Evolutionary conservation across 495 filamentous ascomycete genomes (phyloP), one percentile per base, ranked within the genome.

Genomic region (Haplographium delicatum): DNA sequence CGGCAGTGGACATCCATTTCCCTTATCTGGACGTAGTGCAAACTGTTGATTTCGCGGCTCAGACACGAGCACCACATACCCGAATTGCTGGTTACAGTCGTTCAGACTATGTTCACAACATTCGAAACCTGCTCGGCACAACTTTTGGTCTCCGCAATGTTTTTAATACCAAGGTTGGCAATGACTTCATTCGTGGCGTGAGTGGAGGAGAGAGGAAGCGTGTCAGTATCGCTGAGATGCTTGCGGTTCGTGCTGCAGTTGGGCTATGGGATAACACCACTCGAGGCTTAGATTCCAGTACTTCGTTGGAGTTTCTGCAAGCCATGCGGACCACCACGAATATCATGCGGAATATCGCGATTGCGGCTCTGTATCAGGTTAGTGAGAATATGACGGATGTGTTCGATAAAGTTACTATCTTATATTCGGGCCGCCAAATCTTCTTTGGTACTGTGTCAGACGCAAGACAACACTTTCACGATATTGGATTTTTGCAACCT

Each of bases 181-280:
- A 91, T 62, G 85, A 88, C 47, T 86, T 83, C 47, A 75, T 89
- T 39, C 79, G 86, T 31, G 89, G 89, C 50, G 83, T 93, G 0
- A 84, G 79, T 24, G 89, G 89, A 46, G 89, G 89, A 50, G 89
- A 95, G 65, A 65, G 88, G 8, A 91, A 91, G 69, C 80, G 89
- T 53, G 85, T 90, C 40, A 87, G 81, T 65, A 91, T 93, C 56
- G 82, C 86, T 3, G 88, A 93, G 56, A 75, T 74, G 18, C 13
- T 13, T 3, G 13, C 18, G 3, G 13, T 13, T 35, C 74, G 75
- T 6, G 77, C 77, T 19, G 81, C 84, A 0, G 64, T 94, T 10
- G 84, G 88, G 58, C 89, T 86, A 69, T 94, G 88, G 88, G 88
- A 93, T 58, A 87, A 88, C 66, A 86, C 80, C 51, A 91, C 88